Percentiles rank a stretch among this genome's conserved stretches.
phyloP scores from a whole-genome alignment of 2,329 filamentous ascomycete genomes.

The Arthrobotrys megalospora region DNA sequence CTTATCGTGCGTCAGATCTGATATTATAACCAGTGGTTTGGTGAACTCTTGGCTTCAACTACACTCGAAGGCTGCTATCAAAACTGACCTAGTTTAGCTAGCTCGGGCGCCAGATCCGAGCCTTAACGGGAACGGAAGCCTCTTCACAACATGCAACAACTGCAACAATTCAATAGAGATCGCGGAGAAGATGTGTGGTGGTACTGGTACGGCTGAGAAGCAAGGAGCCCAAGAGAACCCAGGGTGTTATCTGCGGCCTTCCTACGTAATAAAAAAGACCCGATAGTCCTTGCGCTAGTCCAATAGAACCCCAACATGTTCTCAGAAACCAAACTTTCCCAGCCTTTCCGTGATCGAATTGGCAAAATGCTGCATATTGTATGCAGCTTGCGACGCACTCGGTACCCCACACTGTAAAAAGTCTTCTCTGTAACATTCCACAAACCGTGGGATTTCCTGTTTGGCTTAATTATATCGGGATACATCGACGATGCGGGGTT shows the following conservation, averaged over 20 bases:
- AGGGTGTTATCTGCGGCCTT: background rate
- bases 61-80: no score
- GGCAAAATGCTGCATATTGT: background rate
- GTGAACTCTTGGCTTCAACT: no score
- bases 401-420: conserved; percentile 5
- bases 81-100: no score
- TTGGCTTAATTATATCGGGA: background rate
- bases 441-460: conserved; percentile 7
- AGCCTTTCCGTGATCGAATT: conserved; percentile 10
- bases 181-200: conserved; percentile 4
- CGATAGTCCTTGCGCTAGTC: background rate
- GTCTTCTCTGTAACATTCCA: background rate
- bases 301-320: conserved; percentile 8
- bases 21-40: no score
- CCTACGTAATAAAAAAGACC: conserved; percentile 8
- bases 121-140: background rate
- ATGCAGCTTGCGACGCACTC: background rate
- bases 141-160: background rate
- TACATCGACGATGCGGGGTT: background rate
- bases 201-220: conserved; percentile 15
- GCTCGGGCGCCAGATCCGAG: no score
- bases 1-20: no score
- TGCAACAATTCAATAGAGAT: background rate
- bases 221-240: background rate
- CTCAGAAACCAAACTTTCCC: background rate